Conservation (phyloP, 2,329 filamentous ascomycete genomes). For the Aspergillus fructus region DNA sequence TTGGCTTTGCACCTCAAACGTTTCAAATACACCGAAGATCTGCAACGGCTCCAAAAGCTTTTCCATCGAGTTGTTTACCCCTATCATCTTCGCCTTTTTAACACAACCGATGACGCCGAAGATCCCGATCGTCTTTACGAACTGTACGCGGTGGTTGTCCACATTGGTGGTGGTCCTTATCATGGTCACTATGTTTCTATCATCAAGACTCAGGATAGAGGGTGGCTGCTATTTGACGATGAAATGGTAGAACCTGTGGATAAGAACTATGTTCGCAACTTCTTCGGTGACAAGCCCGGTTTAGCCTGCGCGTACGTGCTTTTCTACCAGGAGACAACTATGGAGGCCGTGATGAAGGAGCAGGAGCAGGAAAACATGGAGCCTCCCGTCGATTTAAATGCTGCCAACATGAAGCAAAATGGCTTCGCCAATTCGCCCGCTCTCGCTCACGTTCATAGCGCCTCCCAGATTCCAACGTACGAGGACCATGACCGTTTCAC, state of each 20-base stretch:
- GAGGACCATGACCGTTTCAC: conserved; percentile 35
- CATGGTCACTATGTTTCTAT: conserved; percentile 98
- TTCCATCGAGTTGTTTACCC: conserved; percentile 97
- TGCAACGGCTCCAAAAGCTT: conserved; percentile 89
- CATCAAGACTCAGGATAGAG: conserved; percentile 93
- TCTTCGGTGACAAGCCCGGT: conserved; percentile 90
- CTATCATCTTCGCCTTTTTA: conserved; percentile 93
- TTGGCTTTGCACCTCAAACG: conserved; percentile 90
- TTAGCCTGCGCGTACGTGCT: conserved; percentile 94
- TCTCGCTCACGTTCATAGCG: conserved; percentile 41
- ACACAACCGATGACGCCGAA: conserved; percentile 92
- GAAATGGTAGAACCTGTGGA: conserved; percentile 98
- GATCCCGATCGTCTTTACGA: conserved; percentile 94
- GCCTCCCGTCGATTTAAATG: conserved; percentile 39
- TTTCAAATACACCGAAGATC: conserved; percentile 97
- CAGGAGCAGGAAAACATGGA: conserved; percentile 73
- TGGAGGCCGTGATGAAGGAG: conserved; percentile 69
- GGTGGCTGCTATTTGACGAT: conserved; percentile 96
- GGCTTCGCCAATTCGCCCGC: conserved; percentile 31
- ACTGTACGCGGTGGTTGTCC: conserved; percentile 93
- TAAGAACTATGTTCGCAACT: conserved; percentile 92
- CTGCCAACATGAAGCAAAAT: conserved; percentile 31
- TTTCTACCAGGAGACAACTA: conserved; percentile 90
- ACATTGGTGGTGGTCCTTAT: conserved; percentile 94
- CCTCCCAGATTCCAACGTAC: conserved; percentile 35